A percentile compares a stretch with the other conserved stretches of the same genome.
Conservation (phyloP, 129 eudicot species). For the Silybum marianum region DNA sequence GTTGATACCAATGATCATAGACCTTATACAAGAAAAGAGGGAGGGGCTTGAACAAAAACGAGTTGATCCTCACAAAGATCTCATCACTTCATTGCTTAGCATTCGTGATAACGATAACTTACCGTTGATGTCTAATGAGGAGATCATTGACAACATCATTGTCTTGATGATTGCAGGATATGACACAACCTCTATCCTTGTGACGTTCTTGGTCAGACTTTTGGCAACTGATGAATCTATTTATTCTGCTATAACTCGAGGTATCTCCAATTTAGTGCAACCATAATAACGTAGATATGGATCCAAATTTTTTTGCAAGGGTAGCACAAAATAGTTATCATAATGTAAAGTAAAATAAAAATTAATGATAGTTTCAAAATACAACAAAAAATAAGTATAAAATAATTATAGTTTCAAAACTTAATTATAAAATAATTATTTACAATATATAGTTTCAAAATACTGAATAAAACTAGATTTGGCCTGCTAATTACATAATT, state of each 20-base stretch:
- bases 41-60: constrained; percentile 34
- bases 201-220: constrained; percentile 45
- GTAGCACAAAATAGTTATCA: not conserved
- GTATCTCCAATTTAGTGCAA: not conserved
- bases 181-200: constrained; percentile 53
- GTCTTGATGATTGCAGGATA: constrained; percentile 60
- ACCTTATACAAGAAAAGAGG: constrained; percentile 49
- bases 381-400: no score
- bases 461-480: not conserved
- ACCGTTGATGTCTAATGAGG: constrained; percentile 46
- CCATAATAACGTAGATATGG: not conserved
- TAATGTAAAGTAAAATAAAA: no score
- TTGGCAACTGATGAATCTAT: constrained; percentile 37
- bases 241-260: constrained; percentile 35
- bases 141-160: constrained; percentile 48
- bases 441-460: no score
- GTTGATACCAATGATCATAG: constrained; percentile 34
- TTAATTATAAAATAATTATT: no score
- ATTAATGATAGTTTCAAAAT: no score
- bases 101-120: constrained; percentile 35
- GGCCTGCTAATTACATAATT: not conserved
- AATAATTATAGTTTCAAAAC: not conserved
- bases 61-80: constrained; percentile 47
- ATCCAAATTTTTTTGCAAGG: not conserved
- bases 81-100: constrained; percentile 56